Percentiles rank a stretch among this genome's conserved stretches.
Evolutionary conservation across 805 yeast genomes (phyloP).

Genomic region (Hagleromyces aurorensis): DNA sequence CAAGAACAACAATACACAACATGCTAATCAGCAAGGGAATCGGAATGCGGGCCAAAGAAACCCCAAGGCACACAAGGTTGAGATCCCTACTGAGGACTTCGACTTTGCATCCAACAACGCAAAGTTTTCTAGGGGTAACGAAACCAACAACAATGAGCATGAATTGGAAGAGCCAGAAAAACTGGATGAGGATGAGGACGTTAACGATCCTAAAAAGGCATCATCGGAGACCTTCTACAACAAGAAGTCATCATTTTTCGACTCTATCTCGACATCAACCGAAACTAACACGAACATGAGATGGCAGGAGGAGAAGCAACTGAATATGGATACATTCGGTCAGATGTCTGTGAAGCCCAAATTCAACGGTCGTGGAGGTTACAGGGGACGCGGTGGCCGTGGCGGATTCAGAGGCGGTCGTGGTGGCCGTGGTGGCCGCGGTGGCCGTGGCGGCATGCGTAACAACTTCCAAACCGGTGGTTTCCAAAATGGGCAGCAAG

Average conservation of each 20-base stretch:
- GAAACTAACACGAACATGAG: conserved; percentile 42
- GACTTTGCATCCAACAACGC: conserved; percentile 74
- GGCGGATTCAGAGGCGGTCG: conserved; percentile 35
- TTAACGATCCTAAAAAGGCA: conserved; percentile 2
- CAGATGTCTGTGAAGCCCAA: conserved; percentile 47
- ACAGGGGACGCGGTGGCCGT: conserved; percentile 42
- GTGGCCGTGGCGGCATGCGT: conserved; percentile 14
- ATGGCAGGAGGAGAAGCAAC: conserved; percentile 64
- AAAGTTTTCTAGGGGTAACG: conserved; percentile 49
- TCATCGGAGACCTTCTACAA: conserved; percentile 43
- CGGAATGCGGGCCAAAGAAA: conserved; percentile 4
- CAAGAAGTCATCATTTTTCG: conserved; percentile 82
- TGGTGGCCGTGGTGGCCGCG: conserved; percentile 30
- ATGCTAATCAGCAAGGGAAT: conserved; percentile 5
- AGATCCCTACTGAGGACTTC: conserved; percentile 51
- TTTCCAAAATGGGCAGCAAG: not conserved
- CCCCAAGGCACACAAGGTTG: conserved; percentile 17
- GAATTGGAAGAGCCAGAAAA: conserved; percentile 6
- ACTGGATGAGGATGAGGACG: conserved; percentile 6
- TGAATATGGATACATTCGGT: conserved; percentile 81
- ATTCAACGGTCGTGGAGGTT: conserved; percentile 40
- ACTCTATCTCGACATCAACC: conserved; percentile 66
- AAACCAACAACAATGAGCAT: conserved; percentile 14
- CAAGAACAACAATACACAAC: conserved; percentile 4
- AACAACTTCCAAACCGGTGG: not conserved